phyloP scores from a whole-genome alignment of 768 basidiomycete species.

The Cyathus striatus region DNA sequence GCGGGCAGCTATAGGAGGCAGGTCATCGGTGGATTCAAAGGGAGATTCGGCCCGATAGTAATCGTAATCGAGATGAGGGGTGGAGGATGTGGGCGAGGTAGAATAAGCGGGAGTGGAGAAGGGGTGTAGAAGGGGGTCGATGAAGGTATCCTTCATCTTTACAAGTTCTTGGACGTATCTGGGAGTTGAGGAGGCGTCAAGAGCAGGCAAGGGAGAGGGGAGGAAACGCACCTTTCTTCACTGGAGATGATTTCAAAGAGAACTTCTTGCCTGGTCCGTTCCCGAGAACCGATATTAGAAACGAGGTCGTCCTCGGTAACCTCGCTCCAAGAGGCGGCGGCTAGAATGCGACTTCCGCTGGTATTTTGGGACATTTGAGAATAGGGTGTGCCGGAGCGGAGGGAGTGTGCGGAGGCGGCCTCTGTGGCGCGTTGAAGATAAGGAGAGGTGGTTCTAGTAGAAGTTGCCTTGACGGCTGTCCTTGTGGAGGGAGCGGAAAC shows the following conservation, averaged over 20 bases:
- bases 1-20: constrained; percentile 86
- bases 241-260: constrained; percentile 95
- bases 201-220: not conserved
- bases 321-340: constrained; percentile 87
- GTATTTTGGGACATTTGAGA: constrained; percentile 66
- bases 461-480: constrained; percentile 39
- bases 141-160: constrained; percentile 92
- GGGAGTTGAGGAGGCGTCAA: constrained; percentile 1
- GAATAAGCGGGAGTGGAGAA: constrained; percentile 43
- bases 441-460: constrained; percentile 62
- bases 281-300: constrained; percentile 86
- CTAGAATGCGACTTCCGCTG: constrained; percentile 67
- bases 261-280: constrained; percentile 94
- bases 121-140: constrained; percentile 85
- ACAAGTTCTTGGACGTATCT: constrained; percentile 91
- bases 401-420: constrained; percentile 52
- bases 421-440: constrained; percentile 49
- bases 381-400: constrained; percentile 80
- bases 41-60: constrained; percentile 69
- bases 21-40: constrained; percentile 64
- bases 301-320: constrained; percentile 93
- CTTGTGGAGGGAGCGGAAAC: constrained; percentile 37
- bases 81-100: constrained; percentile 48
- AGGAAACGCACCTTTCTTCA: constrained; percentile 76
- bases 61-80: constrained; percentile 61